Conservation (phyloP, 2,329 filamentous ascomycete species). For the Penicillium hesseltinei region DNA sequence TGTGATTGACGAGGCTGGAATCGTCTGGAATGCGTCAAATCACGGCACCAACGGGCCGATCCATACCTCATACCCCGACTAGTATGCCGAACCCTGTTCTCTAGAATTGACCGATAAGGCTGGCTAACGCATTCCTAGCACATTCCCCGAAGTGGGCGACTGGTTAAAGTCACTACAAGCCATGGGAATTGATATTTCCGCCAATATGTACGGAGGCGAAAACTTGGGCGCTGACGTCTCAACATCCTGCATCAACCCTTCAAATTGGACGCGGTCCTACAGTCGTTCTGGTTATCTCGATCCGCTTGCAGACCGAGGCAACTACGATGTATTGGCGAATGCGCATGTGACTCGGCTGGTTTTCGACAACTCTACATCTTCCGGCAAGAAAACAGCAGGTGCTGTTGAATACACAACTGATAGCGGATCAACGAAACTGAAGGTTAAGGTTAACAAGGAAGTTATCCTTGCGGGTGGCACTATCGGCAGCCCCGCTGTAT, state of each 20-base stretch:
- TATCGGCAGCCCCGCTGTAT: constrained; percentile 56
- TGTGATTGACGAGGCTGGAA: constrained; percentile 22
- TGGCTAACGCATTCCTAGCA: constrained; percentile 24
- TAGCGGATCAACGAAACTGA: constrained; percentile 26
- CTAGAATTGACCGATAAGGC: not conserved
- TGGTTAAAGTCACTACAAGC: constrained; percentile 23
- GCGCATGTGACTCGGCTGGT: constrained; percentile 33
- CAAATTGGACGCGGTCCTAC: constrained; percentile 39
- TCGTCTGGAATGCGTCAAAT: constrained; percentile 24
- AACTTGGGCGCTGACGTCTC: constrained; percentile 35
- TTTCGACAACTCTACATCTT: constrained; percentile 28
- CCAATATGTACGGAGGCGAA: constrained; percentile 33
- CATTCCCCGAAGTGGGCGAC: constrained; percentile 29
- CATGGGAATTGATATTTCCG: constrained; percentile 27
- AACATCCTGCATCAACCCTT: constrained; percentile 35
- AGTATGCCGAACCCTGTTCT: constrained; percentile 14
- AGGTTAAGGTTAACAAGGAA: constrained; percentile 29
- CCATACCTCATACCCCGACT: constrained; percentile 28
- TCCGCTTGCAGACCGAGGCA: constrained; percentile 30
- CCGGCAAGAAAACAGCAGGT: constrained; percentile 29
- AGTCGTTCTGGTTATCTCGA: constrained; percentile 38
- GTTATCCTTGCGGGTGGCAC: constrained; percentile 49
- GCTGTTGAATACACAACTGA: constrained; percentile 35
- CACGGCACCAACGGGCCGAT: constrained; percentile 28
- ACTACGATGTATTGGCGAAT: constrained; percentile 35